phyloP scores from a whole-genome alignment of 1,284 basidiomycete genomes.

The Ustilago cynodontis region DNA sequence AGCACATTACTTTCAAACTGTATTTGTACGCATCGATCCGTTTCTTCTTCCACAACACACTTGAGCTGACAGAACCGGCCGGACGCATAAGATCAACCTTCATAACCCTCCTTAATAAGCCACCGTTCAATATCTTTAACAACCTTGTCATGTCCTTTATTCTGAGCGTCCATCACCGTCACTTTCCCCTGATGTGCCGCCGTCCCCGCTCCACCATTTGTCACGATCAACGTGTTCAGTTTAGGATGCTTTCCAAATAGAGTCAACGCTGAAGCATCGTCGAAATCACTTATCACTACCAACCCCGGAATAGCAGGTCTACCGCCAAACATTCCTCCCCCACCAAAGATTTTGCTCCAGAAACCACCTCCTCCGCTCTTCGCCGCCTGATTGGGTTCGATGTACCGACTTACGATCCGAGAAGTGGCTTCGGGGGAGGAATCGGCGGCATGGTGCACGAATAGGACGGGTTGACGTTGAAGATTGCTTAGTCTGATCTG shows the following conservation, averaged over 20 bases:
- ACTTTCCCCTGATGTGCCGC: conserved; percentile 28
- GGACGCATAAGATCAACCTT: conserved; percentile 18
- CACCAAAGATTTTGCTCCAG: conserved; percentile 36
- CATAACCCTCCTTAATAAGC: conserved; percentile 47
- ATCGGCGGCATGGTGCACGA: conserved; percentile 35
- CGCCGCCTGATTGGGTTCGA: conserved; percentile 13
- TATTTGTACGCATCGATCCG: conserved; percentile 16
- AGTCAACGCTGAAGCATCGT: conserved; percentile 17
- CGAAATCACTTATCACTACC: conserved; percentile 40
- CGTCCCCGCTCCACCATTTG: conserved; percentile 14
- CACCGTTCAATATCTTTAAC: conserved; percentile 50
- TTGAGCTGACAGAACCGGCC: neutral
- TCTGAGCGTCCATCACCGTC: conserved; percentile 17
- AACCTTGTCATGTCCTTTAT: conserved; percentile 17
- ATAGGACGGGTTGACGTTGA: conserved; percentile 49
- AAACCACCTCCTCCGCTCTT: conserved; percentile 22
- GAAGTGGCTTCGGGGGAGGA: neutral
- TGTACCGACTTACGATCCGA: conserved; percentile 36
- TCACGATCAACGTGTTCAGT: conserved; percentile 44
- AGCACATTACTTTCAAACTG: conserved; percentile 1
- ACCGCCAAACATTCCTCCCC: conserved; percentile 26
- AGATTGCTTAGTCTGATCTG: conserved; percentile 45
- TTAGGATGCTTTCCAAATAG: conserved; percentile 42
- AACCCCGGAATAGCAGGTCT: conserved; percentile 38
- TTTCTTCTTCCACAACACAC: neutral